Conservation (phyloP, 2,329 filamentous ascomycete species). For the Cladosporium sp. region DNA sequence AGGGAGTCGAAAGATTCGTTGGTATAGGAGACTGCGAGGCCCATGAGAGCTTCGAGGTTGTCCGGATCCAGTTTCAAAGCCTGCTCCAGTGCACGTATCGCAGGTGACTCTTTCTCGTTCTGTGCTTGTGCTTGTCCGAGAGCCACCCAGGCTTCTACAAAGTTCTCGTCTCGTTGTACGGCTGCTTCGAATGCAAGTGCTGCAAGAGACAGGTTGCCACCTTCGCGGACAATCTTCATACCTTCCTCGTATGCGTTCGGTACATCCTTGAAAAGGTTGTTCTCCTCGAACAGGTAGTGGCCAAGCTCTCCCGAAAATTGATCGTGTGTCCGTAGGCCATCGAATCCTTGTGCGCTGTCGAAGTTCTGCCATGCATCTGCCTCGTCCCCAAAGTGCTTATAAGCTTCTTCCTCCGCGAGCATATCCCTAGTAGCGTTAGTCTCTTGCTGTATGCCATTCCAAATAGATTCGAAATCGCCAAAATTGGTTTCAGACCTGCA, state of each 20-base stretch:
- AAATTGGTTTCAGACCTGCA: slow-evolving; percentile 67
- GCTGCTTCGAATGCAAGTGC: slow-evolving; percentile 95
- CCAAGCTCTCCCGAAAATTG: slow-evolving; percentile 68
- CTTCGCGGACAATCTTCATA: slow-evolving; percentile 86
- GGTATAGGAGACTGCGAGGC: slow-evolving; percentile 91
- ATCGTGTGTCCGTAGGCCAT: slow-evolving; percentile 52
- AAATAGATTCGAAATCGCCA: slow-evolving; percentile 87
- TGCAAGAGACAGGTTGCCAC: slow-evolving; percentile 90
- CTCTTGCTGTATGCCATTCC: slow-evolving; percentile 78
- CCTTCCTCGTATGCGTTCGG: slow-evolving; percentile 90
- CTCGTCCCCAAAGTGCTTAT: slow-evolving; percentile 69
- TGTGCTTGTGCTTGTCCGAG: slow-evolving; percentile 92
- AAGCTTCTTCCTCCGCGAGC: slow-evolving; percentile 64
- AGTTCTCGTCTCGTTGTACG: slow-evolving; percentile 81
- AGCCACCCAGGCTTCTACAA: slow-evolving; percentile 91
- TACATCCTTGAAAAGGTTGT: slow-evolving; percentile 83
- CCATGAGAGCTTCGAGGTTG: slow-evolving; percentile 90
- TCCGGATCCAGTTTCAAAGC: slow-evolving; percentile 83
- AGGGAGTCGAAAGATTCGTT: slow-evolving; percentile 98
- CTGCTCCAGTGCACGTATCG: slow-evolving; percentile 89
- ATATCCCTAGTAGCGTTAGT: slow-evolving; percentile 65
- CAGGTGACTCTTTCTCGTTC: slow-evolving; percentile 96
- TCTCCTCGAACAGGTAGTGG: slow-evolving; percentile 90
- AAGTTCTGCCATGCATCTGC: slow-evolving; percentile 79
- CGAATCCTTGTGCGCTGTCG: slow-evolving; percentile 69